Base-by-base conservation (phyloP, 2,329 filamentous ascomycete species). In the Aspergillus fumigatus region DNA sequence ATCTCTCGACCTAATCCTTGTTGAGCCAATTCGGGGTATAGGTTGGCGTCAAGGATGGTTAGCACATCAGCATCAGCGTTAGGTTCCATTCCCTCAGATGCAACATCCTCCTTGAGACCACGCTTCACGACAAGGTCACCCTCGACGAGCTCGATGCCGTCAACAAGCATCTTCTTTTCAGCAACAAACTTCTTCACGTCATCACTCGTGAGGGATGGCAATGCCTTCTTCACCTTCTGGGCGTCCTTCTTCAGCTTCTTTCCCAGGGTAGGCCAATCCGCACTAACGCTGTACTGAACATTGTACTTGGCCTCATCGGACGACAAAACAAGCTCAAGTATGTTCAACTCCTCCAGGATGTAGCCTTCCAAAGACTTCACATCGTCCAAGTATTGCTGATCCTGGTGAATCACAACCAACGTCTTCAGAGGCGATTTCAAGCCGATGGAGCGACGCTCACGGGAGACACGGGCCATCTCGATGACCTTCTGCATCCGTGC, bases 191-290 rank as follows among this genome's bases (percentile, higher is more conserved):
- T 78, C 72, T 92, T 90, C 59, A 96, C 91, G 64, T 96, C 84
- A 10, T 90, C 85, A 64, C 87, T 92, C 21, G 83, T 89, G 50
- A 99, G 79, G 41, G 77, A 81, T 5, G 92, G 92, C 48, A 99
- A 79, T 2, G 90, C 92, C 77, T 93, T 95, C 80, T 95, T 95
- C 65, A 97, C 92, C 71, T 88, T 90, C 62, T 87, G 85, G 62
- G 92, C 90, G 68, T 97, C 92, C 77, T 96, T 97, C 82, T 96
- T 96, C 65, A 97, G 83, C 79, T 97, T 97, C 84, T 96, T 96
- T 62, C 94, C 94, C 17, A 99, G 82, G 2, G 90, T 88, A 14
- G 94, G 92, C 88, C 94, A 97, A 74, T 99, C 94, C 7, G 92
- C 92, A 41, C 84, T 85, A 17, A 93, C 90, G 59, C 89, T 91